Conservation (phyloP, 1,284 basidiomycete species). For the Cryptococcus sp. region DNA sequence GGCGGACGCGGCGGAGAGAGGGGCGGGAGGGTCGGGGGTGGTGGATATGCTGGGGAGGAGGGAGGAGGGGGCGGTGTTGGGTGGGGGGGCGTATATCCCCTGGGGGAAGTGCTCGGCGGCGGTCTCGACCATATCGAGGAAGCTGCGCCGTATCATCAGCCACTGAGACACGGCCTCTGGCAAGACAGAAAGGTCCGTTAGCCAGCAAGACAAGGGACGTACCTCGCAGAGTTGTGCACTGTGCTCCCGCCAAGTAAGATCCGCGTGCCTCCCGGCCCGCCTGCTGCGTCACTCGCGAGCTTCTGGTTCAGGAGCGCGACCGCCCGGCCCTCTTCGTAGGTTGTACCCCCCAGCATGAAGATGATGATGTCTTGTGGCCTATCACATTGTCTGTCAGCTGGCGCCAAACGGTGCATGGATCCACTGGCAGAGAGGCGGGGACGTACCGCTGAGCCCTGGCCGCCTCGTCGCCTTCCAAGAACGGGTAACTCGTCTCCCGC, state of each 20-base stretch:
- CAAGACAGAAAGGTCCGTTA: too few species aligned
- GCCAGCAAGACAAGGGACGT: constrained; percentile 1
- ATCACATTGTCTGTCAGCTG: not conserved
- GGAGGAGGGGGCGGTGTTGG: constrained; percentile 52
- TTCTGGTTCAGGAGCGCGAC: constrained; percentile 83
- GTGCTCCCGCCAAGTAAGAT: constrained; percentile 86
- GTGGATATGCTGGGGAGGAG: constrained; percentile 60
- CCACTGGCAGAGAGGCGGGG: not conserved
- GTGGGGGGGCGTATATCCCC: constrained; percentile 40
- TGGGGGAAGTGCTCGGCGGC: constrained; percentile 47
- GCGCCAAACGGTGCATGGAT: too few species aligned
- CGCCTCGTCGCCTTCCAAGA: constrained; percentile 63
- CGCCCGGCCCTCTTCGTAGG: constrained; percentile 85
- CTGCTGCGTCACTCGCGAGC: constrained; percentile 49
- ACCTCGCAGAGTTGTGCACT: constrained; percentile 88
- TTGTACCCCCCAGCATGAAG: constrained; percentile 90
- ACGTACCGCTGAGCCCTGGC: constrained; percentile 42
- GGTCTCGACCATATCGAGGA: constrained; percentile 49
- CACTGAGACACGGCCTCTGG: too few species aligned
- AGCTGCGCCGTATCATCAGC: too few species aligned
- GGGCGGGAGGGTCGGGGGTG: constrained; percentile 40
- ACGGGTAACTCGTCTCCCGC: constrained; percentile 86
- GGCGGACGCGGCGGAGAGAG: constrained; percentile 56
- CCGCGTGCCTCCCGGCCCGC: constrained; percentile 56
- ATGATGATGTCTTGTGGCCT: constrained; percentile 92